Evolutionary conservation across 768 basidiomycete genomes (phyloP).

Genomic region (Gloeopeniophorella convolvens): DNA sequence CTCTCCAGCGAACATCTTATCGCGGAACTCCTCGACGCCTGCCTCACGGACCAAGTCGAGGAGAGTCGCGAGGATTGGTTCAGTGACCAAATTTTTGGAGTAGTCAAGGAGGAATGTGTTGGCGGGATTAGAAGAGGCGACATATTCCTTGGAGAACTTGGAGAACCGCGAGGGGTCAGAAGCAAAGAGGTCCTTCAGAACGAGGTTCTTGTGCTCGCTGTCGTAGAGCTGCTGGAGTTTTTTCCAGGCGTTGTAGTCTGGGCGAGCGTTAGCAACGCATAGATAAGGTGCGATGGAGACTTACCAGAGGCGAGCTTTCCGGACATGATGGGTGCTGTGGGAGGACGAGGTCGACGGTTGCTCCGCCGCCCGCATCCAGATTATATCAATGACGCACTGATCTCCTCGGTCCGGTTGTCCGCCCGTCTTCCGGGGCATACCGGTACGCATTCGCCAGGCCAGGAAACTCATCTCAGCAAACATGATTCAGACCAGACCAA

Average conservation of each 20-base stretch:
- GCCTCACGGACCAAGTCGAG: conserved; percentile 82
- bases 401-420: too few species aligned
- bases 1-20: conserved; percentile 91
- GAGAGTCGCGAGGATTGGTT: conserved; percentile 73
- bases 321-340: conserved; percentile 12
- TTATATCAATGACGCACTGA: conserved; percentile 8
- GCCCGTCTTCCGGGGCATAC: too few species aligned
- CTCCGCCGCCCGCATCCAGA: conserved; percentile 1
- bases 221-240: conserved; percentile 84
- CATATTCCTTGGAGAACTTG: conserved; percentile 77
- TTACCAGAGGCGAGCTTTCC: conserved; percentile 22
- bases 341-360: not conserved
- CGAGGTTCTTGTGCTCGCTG: conserved; percentile 59
- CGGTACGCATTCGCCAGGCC: too few species aligned
- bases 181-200: conserved; percentile 90
- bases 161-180: conserved; percentile 82
- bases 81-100: conserved; percentile 93
- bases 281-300: not conserved
- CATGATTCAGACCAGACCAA: too few species aligned
- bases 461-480: too few species aligned
- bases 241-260: conserved; percentile 88
- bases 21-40: conserved; percentile 72
- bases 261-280: not conserved
- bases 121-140: conserved; percentile 53
- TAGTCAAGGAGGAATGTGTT: conserved; percentile 90